Conservation (phyloP, 1,284 basidiomycete species). For the Ganoderma resinaceum region DNA sequence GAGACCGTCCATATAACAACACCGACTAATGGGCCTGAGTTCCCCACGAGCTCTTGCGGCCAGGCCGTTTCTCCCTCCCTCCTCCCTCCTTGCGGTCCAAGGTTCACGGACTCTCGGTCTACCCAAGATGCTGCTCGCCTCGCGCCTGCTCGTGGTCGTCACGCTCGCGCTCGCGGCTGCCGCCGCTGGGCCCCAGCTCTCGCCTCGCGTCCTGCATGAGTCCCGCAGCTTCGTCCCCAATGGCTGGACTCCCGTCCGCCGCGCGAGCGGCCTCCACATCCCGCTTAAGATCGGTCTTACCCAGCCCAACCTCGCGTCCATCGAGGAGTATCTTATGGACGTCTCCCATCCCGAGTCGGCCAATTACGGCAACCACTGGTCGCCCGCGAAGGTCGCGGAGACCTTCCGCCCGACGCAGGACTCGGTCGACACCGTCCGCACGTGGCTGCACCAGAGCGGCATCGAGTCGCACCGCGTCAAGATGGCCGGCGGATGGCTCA, state of each 20-base stretch:
- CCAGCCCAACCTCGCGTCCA: constrained; percentile 50
- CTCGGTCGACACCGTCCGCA: constrained; percentile 48
- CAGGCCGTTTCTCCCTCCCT: constrained; percentile 4
- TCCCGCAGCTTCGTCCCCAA: constrained; percentile 42
- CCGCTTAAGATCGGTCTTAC: constrained; percentile 54
- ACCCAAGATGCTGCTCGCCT: constrained; percentile 24
- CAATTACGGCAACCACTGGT: constrained; percentile 54
- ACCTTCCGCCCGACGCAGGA: constrained; percentile 52
- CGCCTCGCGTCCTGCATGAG: constrained; percentile 48
- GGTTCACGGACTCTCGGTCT: neutral
- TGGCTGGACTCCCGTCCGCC: constrained; percentile 45
- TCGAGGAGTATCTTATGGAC: constrained; percentile 51
- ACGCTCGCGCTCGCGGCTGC: constrained; percentile 18
- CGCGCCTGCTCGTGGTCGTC: constrained; percentile 25
- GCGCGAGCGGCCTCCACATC: constrained; percentile 41
- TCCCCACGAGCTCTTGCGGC: neutral
- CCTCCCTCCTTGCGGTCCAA: neutral
- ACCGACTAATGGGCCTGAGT: neutral
- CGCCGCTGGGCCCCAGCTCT: constrained; percentile 26
- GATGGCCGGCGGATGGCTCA: constrained; percentile 51
- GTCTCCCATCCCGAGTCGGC: constrained; percentile 53
- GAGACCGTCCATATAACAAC: constrained; percentile 1
- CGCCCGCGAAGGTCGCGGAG: constrained; percentile 42
- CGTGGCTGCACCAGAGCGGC: constrained; percentile 49
- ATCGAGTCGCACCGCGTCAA: constrained; percentile 42